Evolutionary conservation across 805 yeast genomes (phyloP).

Genomic region (Saccharomyces eubayanus): DNA sequence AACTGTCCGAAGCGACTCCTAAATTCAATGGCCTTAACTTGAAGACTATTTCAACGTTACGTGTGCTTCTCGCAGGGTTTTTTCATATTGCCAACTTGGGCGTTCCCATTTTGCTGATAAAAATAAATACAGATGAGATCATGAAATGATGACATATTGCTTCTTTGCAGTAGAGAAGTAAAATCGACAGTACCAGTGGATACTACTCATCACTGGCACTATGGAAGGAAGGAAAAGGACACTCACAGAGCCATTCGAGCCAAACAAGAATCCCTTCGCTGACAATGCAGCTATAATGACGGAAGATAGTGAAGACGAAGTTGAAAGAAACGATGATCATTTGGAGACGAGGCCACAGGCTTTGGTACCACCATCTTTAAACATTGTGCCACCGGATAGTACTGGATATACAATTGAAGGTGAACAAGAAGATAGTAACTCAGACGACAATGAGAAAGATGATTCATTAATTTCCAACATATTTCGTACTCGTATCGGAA

Average conservation of each 20-base stretch:
- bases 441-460: not conserved
- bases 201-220: no score
- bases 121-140: not conserved
- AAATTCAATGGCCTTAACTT: not conserved
- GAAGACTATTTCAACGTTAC: not conserved
- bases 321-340: constrained; percentile 1
- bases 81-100: not conserved
- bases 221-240: constrained; percentile 15
- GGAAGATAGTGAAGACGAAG: not conserved
- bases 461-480: constrained; percentile 10
- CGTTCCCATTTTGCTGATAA: not conserved
- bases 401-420: constrained; percentile 1
- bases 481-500: constrained; percentile 7
- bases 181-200: not conserved
- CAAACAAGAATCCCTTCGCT: not conserved
- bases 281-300: not conserved
- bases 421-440: not conserved
- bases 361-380: constrained; percentile 13
- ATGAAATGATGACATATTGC: not conserved
- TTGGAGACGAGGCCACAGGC: constrained; percentile 1
- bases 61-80: not conserved
- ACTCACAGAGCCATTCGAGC: constrained; percentile 17
- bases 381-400: constrained; percentile 14
- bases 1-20: not conserved
- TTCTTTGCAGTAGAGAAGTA: not conserved